Evolutionary conservation across 2,329 filamentous ascomycete genomes (phyloP).

Genomic region (Colletotrichum sojae): DNA sequence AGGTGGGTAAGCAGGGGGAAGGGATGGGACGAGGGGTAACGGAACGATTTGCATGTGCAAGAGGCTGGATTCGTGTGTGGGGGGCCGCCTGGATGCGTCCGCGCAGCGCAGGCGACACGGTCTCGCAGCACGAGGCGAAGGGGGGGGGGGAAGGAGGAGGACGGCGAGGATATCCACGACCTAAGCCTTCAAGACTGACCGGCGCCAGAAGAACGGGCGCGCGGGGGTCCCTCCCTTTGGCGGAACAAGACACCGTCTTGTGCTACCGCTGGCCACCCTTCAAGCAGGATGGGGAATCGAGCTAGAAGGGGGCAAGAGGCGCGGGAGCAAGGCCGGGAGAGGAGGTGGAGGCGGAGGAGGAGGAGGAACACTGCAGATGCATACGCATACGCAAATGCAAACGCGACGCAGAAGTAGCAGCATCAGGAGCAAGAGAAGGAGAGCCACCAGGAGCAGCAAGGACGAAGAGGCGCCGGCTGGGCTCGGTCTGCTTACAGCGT

Average conservation of each 20-base stretch:
- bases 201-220: slow-evolving; percentile 18
- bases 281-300: no score
- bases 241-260: no score
- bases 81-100: slow-evolving; percentile 23
- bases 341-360: not conserved
- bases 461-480: slow-evolving; percentile 10
- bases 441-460: not conserved
- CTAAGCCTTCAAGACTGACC: slow-evolving; percentile 19
- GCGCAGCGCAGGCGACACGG: slow-evolving; percentile 14
- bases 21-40: slow-evolving; percentile 34
- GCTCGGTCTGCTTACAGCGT: slow-evolving; percentile 31
- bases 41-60: slow-evolving; percentile 40
- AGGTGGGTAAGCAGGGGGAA: slow-evolving; percentile 15
- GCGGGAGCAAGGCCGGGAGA: no score
- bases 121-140: slow-evolving; percentile 4
- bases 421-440: not conserved
- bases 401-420: not conserved
- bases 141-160: slow-evolving; percentile 12
- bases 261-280: no score
- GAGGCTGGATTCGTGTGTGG: slow-evolving; percentile 11
- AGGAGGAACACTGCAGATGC: not conserved
- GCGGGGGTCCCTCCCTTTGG: not conserved
- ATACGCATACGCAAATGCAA: no score
- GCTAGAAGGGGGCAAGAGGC: no score
- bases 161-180: no score